A percentile compares a stretch with the other conserved stretches of the same genome.
These are phyloP conservation scores for Pezizomycotina sp. DNA, from an alignment of 2,329 filamentous ascomycete species.

Conservation along the genomic window DNA sequence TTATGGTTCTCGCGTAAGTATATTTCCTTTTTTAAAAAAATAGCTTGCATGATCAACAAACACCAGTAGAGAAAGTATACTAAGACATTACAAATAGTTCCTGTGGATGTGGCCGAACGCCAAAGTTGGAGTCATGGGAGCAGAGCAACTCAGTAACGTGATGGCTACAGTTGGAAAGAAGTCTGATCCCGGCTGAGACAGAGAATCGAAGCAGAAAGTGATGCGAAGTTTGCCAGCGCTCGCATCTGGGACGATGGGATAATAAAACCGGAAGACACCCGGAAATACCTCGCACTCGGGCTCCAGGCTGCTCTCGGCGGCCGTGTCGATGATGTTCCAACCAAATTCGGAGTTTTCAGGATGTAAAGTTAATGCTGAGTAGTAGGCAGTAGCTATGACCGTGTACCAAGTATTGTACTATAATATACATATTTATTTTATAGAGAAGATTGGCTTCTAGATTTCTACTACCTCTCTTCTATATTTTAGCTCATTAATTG, in stretches of 20 bases:
- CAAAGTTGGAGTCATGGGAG: slow-evolving; percentile 85
- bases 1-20: slow-evolving; percentile 35
- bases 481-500: too few relatives aligned
- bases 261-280: slow-evolving; percentile 60
- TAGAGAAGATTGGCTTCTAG: too few relatives aligned
- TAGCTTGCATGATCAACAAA: background rate
- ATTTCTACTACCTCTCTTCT: too few relatives aligned
- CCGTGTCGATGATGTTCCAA: slow-evolving; percentile 38
- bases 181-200: slow-evolving; percentile 62
- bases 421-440: too few relatives aligned
- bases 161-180: slow-evolving; percentile 88
- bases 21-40: background rate
- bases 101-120: slow-evolving; percentile 97
- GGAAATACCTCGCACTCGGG: slow-evolving; percentile 55
- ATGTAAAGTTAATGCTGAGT: slow-evolving; percentile 41
- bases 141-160: slow-evolving; percentile 75
- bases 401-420: too few relatives aligned
- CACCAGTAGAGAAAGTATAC: background rate
- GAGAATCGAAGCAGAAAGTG: slow-evolving; percentile 77
- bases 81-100: slow-evolving; percentile 18
- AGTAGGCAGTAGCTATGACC: background rate
- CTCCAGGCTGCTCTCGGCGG: slow-evolving; percentile 55
- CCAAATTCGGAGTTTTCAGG: slow-evolving; percentile 64
- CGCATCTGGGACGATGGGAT: slow-evolving; percentile 81
- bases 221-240: slow-evolving; percentile 74